Evolutionary conservation across 2,329 filamentous ascomycete genomes (phyloP), one percentile per base, ranked within the genome.

Genomic region (Ceratocystis alfenasii): DNA sequence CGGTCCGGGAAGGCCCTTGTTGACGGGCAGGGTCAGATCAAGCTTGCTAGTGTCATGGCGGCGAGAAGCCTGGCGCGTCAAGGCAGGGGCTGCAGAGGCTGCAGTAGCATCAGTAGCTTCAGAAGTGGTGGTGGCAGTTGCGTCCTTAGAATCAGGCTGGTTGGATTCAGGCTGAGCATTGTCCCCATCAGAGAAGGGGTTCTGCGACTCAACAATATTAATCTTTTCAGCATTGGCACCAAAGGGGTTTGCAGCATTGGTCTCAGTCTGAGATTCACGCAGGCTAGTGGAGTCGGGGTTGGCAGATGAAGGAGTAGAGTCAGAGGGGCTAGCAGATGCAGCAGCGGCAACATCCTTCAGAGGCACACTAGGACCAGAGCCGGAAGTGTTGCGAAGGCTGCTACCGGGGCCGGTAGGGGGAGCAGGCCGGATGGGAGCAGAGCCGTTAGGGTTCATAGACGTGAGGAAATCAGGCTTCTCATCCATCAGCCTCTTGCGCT

Each of bases 211-310:
- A 65, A 63, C 50, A 0, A 50, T 59, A 36, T 65, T 46, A n/a
- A 67, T 60, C 59, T 71, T 76, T 72, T 82, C 80, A 57, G 79
- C 78, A 68, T 81, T 78, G 71, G 81, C 80, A 62, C 83, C 85
- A 74, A 94, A 94, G 22, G 89, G 90, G 73, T 94, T 90, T 68
- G 79, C 78, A 1, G 80, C 77, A 71, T 86, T 79, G 63, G 78
- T 76, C 12, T 66, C 59, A 74, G 78, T 76, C 68, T 76, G 55
- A n/a, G 50, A 48, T 5, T 45, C 15, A 17, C 28, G 55, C 25
- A 59, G 25, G 5, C 55, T 59, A 17, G 55, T 12, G 8, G 60
- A 46, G 36, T 62, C 44, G 20, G 60, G 33, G 60, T 28, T 22
- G 60, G 33, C 20, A 20, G 33, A 41, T 12, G 36, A 46, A 46